These are phyloP conservation scores for Rhododendron henanense DNA, from an alignment of 148 eudicot species.

Conservation along the genomic window DNA sequence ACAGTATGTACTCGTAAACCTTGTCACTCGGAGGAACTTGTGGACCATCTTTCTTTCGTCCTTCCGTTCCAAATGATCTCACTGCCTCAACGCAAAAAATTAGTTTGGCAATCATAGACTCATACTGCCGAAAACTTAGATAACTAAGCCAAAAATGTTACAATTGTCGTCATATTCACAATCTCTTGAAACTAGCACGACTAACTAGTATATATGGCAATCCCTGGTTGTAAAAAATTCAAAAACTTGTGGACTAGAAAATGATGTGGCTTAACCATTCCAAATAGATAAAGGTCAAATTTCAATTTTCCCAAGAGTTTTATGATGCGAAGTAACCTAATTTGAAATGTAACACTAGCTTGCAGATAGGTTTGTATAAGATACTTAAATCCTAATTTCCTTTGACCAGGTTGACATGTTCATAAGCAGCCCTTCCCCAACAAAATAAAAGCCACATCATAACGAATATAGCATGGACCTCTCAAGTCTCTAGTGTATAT, in stretches of 20 bases:
- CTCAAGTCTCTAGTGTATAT: not conserved
- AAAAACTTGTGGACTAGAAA: not conserved
- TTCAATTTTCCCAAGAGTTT: not conserved
- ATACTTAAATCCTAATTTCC: not conserved
- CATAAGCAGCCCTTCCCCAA: not conserved
- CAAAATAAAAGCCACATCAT: not conserved
- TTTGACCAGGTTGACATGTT: not conserved
- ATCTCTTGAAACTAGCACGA: not conserved
- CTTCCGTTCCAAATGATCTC: conserved; percentile 91
- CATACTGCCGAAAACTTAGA: not conserved
- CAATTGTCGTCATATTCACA: not conserved
- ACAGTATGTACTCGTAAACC: conserved; percentile 75
- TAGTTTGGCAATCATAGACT: not conserved
- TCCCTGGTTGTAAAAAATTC: not conserved
- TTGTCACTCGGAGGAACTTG: conserved; percentile 78
- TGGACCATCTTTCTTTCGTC: conserved; percentile 80
- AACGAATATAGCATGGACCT: not conserved
- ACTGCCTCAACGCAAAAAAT: conserved; percentile 34
- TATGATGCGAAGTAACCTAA: not conserved
- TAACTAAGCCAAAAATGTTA: not conserved
- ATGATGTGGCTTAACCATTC: not conserved
- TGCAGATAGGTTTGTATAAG: not conserved
- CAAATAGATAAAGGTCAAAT: not conserved
- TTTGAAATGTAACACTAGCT: not conserved
- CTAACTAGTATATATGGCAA: not conserved